Base-by-base conservation (phyloP, 441 rosid species). In the Croton laevigatus region DNA sequence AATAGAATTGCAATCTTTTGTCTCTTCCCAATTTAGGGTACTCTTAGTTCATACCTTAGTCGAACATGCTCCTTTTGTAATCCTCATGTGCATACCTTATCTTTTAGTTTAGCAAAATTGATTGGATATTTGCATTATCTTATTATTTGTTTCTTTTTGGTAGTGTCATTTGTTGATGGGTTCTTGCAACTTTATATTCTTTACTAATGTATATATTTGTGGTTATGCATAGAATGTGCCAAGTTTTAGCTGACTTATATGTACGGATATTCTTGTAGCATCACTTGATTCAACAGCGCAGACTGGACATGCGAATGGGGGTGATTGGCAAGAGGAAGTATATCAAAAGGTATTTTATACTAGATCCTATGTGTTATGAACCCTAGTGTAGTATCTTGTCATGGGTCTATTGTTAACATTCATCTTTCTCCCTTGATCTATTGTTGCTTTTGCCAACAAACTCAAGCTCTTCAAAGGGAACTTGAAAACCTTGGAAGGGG, bases 301-400 rank as follows among this genome's bases (percentile, higher is more conserved):
- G 84, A 82, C 89, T 4, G 91, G 89, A 65, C 88, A 78, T 69
- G 81, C 83, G 68, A 89, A 79, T 63, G 94, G 89, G 55, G 86
- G 76, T 74, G 97, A 94, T 75, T 90, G 91, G 97, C 98, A 86
- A 84, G 99, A 94, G 79, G 96, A 94, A 81, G 80, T 80, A 73
- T 86, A 73, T 73, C 93, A 90, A 71, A 90, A 94, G 97, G 99
- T 91, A 78, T 36, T 40, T 72, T 67, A 3, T 52, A 11, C 60
- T 34, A 51, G 42, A 9, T 53, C 9, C 36, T 72, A 45, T 59
- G 51, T 51, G 9, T 27, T 10, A 14, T 16, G 68, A 23, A 34
- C 32, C 32, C 32, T 27, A 27, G 1, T 27, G 32, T 27, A 27
- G 32, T 1, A 27, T 27, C 32, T 27, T 27, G 32, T 27, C 32